Evolutionary conservation across 2,329 filamentous ascomycete species (phyloP), one percentile per base, ranked within the genome.

Genomic region (Xylaria sp.): DNA sequence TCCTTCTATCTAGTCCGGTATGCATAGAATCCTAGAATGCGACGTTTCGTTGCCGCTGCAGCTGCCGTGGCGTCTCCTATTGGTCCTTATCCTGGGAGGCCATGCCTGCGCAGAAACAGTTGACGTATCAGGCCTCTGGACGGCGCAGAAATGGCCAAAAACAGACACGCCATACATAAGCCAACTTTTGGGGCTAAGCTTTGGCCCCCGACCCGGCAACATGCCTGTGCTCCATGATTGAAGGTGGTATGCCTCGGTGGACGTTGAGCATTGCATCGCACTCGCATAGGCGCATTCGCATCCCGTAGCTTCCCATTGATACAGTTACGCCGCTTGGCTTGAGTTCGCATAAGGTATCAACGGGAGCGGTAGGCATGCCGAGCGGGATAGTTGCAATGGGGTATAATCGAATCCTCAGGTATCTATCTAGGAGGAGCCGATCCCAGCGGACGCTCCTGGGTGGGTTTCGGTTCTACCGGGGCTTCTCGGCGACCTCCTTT

Each of bases 21-120:
- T 64, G 64, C 67, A 70, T 13, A 54, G 60, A 68, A 70, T 70
- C 68, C 68, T 62, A 49, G 60, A 61, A 64, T 70, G 61, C 61
- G 57, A 70, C 68, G 56, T 64, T 62, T 64, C 64, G n/a, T 52
- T 52, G 60, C 55, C 60, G 36, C 59, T 48, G 36, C 60, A 56
- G 64, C 55, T 67, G 33, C 43, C 20, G 33, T 69, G 48, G 43
- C 28, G 36, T n/a, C 36, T 67, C 46, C 39, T 55, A 69, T 67
- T 69, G 64, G 67, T 31, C 20, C 51, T 39, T 46, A 20, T 43
- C 5, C 18, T 13, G 59, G 33, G 33, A 28, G 36, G 46, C 39
- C 33, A 54, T 55, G 49, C 36, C 39, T 13, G 31, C 52, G 51
- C 64, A 63, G 68, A 67, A 70, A 70, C 68, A 43, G 43, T 66